Evolutionary conservation across 164 flowering plant species (phyloP), one percentile per base, ranked within the genome.

Genomic region (Kingdonia uniflora): DNA sequence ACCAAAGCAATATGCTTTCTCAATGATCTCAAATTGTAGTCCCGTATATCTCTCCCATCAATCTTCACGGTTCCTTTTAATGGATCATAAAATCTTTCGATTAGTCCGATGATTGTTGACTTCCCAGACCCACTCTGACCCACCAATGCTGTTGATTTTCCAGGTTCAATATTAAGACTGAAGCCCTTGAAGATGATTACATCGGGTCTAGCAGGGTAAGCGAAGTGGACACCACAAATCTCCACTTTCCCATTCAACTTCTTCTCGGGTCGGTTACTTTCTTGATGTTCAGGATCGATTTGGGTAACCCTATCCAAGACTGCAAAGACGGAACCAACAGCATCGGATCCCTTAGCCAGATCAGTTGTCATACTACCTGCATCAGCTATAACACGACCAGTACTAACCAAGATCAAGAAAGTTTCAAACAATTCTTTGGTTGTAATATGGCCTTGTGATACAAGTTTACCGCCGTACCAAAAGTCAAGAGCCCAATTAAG

Each of bases 51-150:
- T 26, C 66, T 60, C 1, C 85, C 79, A 55, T 81, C 92, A 2
- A 84, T 73, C 59, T 64, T 69, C 15, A 84, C 75, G 0, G 25
- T 17, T 0, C 92, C 92, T 23, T 26, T 53, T 0, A 68, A 6
- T 0, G 85, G 82, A 39, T 84, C 92, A 23, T 84, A 84, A 43
- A 84, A 84, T 47, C 87, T 52, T 44, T 81, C 76, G 16, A 84
- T 76, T 25, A 84, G 24, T 2, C 80, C 75, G 2, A 84, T 76
- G 56, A 81, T 67, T 0, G 88, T 84, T 13, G 92, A 84, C 51
- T 84, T 84, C 0, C 92, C 92, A 0, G 84, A 81, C 48, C 92
- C 85, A 56, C 92, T 84, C 54, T 63, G 72, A 0, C 92, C 92
- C 0, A 84, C 87, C 20, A 84, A 55, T 6, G 85, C 92, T 5